A percentile compares a stretch with the other conserved stretches of the same genome.
Evolutionary conservation across 192 early-diverging fungal genomes (phyloP).

Genomic region (Helicostylum pulchrum): DNA sequence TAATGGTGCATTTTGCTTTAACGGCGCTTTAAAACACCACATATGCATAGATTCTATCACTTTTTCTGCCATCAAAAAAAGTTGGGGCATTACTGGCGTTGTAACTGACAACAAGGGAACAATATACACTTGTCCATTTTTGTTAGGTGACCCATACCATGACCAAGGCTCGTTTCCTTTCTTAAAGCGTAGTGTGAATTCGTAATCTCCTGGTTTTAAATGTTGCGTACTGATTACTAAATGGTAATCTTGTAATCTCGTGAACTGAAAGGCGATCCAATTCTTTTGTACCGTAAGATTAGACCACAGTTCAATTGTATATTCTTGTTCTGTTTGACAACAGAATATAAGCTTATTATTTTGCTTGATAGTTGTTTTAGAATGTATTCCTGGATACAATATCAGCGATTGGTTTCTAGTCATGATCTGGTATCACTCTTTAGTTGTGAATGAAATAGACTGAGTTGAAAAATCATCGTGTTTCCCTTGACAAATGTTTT

Average conservation of each 20-base stretch:
- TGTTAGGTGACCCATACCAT: background rate
- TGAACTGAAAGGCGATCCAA: conserved; percentile 3
- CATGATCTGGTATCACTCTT: no score
- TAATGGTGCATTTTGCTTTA: background rate
- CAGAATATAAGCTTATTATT: background rate
- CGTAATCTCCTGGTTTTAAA: background rate
- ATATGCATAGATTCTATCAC: background rate
- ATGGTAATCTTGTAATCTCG: background rate
- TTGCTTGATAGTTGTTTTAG: background rate
- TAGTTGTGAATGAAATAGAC: background rate
- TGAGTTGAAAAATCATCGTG: background rate
- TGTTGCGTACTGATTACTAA: background rate
- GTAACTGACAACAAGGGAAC: background rate
- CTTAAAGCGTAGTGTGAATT: conserved; percentile 9
- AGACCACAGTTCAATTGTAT: conserved; percentile 3
- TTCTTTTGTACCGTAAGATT: background rate
- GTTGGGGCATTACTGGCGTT: conserved; percentile 2
- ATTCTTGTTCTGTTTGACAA: background rate
- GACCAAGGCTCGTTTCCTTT: background rate
- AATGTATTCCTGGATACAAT: no score
- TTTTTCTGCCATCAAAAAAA: conserved; percentile 1
- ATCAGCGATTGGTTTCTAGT: no score
- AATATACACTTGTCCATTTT: conserved; percentile 4
- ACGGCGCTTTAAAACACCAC: conserved; percentile 1
- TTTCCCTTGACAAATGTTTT: background rate